Base-by-base conservation (phyloP, 169 alveolate genomes). In the Plasmodium malariae region DNA sequence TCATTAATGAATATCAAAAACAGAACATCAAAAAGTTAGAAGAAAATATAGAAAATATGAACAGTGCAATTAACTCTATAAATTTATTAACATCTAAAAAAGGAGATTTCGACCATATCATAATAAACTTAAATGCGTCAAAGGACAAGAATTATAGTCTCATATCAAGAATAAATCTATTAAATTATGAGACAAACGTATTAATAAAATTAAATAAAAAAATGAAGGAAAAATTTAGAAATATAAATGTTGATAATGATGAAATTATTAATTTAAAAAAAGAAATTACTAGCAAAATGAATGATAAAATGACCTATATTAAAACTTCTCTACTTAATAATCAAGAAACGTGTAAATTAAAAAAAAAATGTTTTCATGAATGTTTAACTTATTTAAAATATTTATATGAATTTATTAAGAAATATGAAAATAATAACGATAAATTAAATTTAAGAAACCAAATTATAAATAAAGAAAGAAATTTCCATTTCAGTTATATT, bases 91-190 rank as follows among this genome's bases (percentile, higher is more conserved):
- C 73, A 21, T 37, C 68, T 40, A 83, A 83, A 40, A 83, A 83
- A n/a, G 80, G 91, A 32, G 91, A 83, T 19, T 83, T 83, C 37
- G 91, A 83, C 36, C 80, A 83, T 71, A 83, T 83, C n/a, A 83
- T 83, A 21, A 83, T 83, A 49, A 83, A 83, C n/a, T 83, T 83
- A 83, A 83, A 83, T 67, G 91, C 49, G 17, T 83, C 91, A 3
- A 83, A 83, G 43, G 91, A 83, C 65, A 83, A 83, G 43, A 83
- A 83, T 70, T 83, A 83, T 60, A 83, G 91, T 51, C 83, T 83
- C 5, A 83, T 83, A 17, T 83, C 91, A 28, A 83, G 91, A 83
- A 83, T 83, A 4, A 83, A 83, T 37, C 19, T 83, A 21, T 59
- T 83, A 67, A 83, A 83, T 67, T 83, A 83, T 70, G 91, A 83